Evolutionary conservation across 108 stramenopile species (phyloP), one percentile per base, ranked within the genome.

Genomic region (Cyclostephanos tholiformis): DNA sequence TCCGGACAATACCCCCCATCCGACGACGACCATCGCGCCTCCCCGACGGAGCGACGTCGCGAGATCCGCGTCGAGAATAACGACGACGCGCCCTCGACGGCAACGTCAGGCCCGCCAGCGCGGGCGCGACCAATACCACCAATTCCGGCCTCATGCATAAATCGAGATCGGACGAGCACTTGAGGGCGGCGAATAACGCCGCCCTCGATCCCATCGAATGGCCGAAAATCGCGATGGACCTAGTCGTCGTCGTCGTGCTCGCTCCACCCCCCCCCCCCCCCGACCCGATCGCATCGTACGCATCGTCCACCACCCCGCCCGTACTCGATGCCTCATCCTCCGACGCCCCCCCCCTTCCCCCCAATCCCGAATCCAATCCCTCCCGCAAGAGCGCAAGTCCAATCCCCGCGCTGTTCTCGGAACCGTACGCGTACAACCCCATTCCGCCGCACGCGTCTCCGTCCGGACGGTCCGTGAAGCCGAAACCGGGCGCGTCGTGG

Each of bases 401-500:
- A 52, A 91, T 88, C 26, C 67, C 74, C 7, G 87, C 86, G 51
- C 83, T 87, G 19, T 60, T 74, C 38, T 77, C 59, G 0, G 62
- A 39, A 7, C 74, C n/a, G n/a, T n/a, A n/a, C n/a, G n/a, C 73
- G 58, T 89, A 94, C 58, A 43, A 64, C 3, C 63, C 60, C 20
- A 81, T 22, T n/a, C 74, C 74, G 2, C 53, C 63, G 6, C 8
- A 27, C 16, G 6, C 25, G 23, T 76, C 76, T 1, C 39, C 57
- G 36, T 74, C 35, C 26, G 89, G 89, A 52, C 89, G 89, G 65
- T 89, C 93, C 6, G 93, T 94, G 43, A 94, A 91, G 16, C 93
- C 93, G 78, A 94, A 94, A 4, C 93, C 93, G 4, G 82, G 79
- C 10, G 91, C 88, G 75, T 94, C 93, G 69, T 94, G 93, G 0